Conservation (phyloP, 495 filamentous ascomycete species). For the Xeromyces bisporus region DNA sequence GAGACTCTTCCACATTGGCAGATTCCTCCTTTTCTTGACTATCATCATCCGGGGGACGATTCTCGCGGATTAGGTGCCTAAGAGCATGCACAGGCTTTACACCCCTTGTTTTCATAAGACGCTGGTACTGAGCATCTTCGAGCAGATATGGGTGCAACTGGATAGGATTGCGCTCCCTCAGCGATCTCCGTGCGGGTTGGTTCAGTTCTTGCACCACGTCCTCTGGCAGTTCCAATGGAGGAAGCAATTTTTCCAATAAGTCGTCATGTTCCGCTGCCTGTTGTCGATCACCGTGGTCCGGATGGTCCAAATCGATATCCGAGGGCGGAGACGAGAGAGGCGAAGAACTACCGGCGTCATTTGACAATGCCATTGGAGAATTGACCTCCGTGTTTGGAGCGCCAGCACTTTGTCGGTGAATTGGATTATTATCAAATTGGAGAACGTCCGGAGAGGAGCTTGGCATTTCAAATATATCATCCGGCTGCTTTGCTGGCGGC, state of each 20-base stretch:
- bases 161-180: conserved; percentile 56
- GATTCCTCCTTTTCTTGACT: conserved; percentile 30
- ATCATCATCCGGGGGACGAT: conserved; percentile 25
- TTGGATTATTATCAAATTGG: conserved; percentile 7
- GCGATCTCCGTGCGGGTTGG: conserved; percentile 21
- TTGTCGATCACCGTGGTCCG: conserved; percentile 1
- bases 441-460: conserved; percentile 23
- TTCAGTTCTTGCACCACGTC: conserved; percentile 17
- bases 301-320: conserved; percentile 2
- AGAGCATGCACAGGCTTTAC: conserved; percentile 43
- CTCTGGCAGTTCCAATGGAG: conserved; percentile 14
- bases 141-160: conserved; percentile 58
- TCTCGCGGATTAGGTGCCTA: conserved; percentile 9
- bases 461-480: conserved; percentile 9
- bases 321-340: conserved; percentile 29
- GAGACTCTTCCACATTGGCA: conserved; percentile 10
- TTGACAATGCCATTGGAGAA: not conserved
- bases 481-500: conserved; percentile 4
- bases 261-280: conserved; percentile 1
- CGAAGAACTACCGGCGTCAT: conserved; percentile 14
- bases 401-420: conserved; percentile 3
- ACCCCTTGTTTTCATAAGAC: conserved; percentile 41
- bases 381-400: conserved; percentile 1
- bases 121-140: conserved; percentile 49
- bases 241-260: conserved; percentile 6